These are phyloP conservation scores for Eutrema salsugineum DNA, from an alignment of 441 rosid genomes.

Conservation along the genomic window DNA sequence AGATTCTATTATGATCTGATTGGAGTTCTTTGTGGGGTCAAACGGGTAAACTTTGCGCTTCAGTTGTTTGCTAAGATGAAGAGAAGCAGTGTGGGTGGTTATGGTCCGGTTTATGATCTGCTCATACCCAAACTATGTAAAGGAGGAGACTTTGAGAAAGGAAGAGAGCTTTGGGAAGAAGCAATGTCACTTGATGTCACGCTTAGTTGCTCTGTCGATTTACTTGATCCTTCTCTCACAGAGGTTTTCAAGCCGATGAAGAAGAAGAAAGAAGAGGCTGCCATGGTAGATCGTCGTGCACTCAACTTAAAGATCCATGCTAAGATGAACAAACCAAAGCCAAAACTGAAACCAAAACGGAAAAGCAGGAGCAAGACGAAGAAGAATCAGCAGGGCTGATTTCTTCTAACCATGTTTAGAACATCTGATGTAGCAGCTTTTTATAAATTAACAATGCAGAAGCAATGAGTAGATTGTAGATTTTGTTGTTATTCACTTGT, in stretches of 20 bases:
- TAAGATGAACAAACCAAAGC: conserved; percentile 20
- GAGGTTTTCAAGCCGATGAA: conserved; percentile 56
- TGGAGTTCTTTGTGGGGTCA: conserved; percentile 79
- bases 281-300: conserved; percentile 26
- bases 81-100: conserved; percentile 48
- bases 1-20: conserved; percentile 71
- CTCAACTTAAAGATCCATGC: conserved; percentile 25
- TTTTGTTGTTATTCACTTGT: not conserved
- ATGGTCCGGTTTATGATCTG: conserved; percentile 66
- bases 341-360: conserved; percentile 6
- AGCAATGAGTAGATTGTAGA: not conserved
- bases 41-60: conserved; percentile 66
- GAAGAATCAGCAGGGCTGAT: not conserved
- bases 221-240: conserved; percentile 55
- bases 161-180: conserved; percentile 70
- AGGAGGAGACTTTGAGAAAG: conserved; percentile 73
- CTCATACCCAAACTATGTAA: conserved; percentile 74
- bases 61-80: conserved; percentile 75
- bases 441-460: not conserved
- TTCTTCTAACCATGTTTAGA: not conserved
- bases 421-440: not conserved
- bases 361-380: conserved; percentile 20
- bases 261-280: conserved; percentile 49
- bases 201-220: conserved; percentile 42
- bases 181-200: conserved; percentile 43